Percentiles rank a stretch among this genome's conserved stretches.
phyloP scores from a whole-genome alignment of 1,284 basidiomycete species.

The Marasmius sp. region DNA sequence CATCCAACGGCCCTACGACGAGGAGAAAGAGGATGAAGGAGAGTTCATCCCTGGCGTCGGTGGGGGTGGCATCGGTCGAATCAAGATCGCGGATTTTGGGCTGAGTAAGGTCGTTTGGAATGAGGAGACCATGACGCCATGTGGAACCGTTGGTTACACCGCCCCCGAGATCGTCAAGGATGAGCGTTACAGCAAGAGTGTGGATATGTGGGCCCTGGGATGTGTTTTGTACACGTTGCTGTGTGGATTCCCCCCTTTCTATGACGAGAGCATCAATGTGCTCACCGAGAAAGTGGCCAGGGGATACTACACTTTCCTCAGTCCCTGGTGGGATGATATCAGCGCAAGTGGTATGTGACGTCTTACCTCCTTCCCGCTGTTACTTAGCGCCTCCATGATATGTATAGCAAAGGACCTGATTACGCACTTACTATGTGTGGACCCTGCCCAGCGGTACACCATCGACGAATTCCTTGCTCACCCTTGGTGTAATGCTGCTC shows the following conservation, averaged over 20 bases:
- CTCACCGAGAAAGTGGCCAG: conserved; percentile 98
- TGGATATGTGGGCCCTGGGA: conserved; percentile 99
- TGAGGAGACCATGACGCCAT: conserved; percentile 98
- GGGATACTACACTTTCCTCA: conserved; percentile 97
- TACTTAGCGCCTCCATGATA: conserved; percentile 12
- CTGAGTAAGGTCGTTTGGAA: conserved; percentile 99
- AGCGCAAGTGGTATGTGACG: conserved; percentile 64
- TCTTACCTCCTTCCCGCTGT: neutral
- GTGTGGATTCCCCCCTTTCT: conserved; percentile 99
- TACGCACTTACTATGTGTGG: conserved; percentile 92
- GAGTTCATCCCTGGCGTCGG: conserved; percentile 91
- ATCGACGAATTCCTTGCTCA: conserved; percentile 98
- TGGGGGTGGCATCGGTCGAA: conserved; percentile 94
- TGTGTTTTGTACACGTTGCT: conserved; percentile 98
- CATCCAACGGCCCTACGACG: conserved; percentile 87
- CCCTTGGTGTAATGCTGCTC: conserved; percentile 86
- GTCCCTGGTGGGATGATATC: conserved; percentile 99
- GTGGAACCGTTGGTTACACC: conserved; percentile 98
- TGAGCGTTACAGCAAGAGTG: conserved; percentile 96
- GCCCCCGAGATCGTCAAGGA: conserved; percentile 99
- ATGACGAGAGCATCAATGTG: conserved; percentile 98
- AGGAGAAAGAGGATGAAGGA: conserved; percentile 98
- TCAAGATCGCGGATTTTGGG: conserved; percentile 99
- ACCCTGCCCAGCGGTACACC: conserved; percentile 93
- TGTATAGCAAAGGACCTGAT: conserved; percentile 90